Evolutionary conservation across 2,329 filamentous ascomycete species (phyloP).

Genomic region (Phaeophleospora eucalypticola): DNA sequence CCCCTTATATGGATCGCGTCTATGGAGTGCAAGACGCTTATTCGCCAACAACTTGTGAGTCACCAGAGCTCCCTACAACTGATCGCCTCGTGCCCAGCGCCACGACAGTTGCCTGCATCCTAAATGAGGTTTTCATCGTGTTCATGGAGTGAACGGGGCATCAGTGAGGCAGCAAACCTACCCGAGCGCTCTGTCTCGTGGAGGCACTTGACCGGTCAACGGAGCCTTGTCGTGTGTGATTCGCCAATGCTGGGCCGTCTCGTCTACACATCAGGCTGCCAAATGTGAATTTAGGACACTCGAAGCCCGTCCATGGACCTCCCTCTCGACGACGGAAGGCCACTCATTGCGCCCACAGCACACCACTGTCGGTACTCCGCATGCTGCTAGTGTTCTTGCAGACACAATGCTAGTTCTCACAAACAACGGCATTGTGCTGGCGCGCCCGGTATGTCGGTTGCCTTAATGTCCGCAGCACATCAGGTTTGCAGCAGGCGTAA

Average conservation of each 20-base stretch:
- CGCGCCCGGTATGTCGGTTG: neutral
- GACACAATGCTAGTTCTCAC: neutral
- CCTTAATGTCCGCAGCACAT: neutral
- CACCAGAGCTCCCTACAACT: neutral
- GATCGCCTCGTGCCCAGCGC: neutral
- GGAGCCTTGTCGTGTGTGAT: neutral
- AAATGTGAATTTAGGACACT: too few relatives aligned
- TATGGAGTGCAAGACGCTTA: neutral
- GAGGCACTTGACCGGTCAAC: neutral
- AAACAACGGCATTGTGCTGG: neutral
- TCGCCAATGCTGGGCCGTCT: too few relatives aligned
- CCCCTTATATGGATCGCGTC: constrained; percentile 1
- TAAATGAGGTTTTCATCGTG: neutral
- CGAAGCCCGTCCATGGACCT: too few relatives aligned
- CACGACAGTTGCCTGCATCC: constrained; percentile 1
- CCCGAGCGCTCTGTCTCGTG: neutral
- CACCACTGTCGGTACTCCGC: neutral
- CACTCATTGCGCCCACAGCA: neutral
- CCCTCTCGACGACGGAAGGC: neutral
- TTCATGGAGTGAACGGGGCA: constrained; percentile 4
- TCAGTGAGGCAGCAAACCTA: neutral
- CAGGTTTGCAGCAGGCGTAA: neutral
- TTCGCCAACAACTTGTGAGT: neutral
- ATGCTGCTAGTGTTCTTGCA: neutral
- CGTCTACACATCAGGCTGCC: too few relatives aligned